Conservation (phyloP, 2,329 filamentous ascomycete species). For the Cordyceps farinosa region DNA sequence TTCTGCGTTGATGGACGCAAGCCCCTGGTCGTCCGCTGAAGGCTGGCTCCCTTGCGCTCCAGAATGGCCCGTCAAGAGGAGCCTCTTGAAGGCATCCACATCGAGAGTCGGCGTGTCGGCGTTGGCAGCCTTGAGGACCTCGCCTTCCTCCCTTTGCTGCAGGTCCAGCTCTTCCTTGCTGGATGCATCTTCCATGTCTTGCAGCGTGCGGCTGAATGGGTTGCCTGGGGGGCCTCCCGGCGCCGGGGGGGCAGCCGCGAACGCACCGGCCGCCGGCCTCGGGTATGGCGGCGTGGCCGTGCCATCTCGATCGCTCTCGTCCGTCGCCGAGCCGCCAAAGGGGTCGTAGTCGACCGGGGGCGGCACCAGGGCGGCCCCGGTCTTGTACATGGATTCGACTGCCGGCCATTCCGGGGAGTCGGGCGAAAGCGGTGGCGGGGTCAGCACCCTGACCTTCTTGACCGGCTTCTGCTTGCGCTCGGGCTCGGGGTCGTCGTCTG, state of each 20-base stretch:
- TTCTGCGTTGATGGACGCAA: slow-evolving; percentile 5
- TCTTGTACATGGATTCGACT: background rate
- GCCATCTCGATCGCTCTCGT: slow-evolving; percentile 29
- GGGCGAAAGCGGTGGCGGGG: slow-evolving; percentile 58
- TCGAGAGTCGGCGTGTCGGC: slow-evolving; percentile 54
- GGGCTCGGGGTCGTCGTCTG: slow-evolving; percentile 19
- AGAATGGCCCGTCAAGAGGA: slow-evolving; percentile 70
- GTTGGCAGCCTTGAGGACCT: slow-evolving; percentile 31
- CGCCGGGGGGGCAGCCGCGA: background rate
- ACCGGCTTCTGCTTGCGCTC: slow-evolving; percentile 47
- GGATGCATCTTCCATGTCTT: slow-evolving; percentile 42
- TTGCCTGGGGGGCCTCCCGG: slow-evolving; percentile 29
- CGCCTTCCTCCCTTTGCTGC: slow-evolving; percentile 31
- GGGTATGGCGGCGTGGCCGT: slow-evolving; percentile 26
- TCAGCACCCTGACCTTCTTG: slow-evolving; percentile 66
- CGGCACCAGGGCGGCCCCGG: slow-evolving; percentile 27
- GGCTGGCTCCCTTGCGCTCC: slow-evolving; percentile 26
- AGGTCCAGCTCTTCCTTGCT: slow-evolving; percentile 31
- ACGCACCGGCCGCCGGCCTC: slow-evolving; percentile 14
- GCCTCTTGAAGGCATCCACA: slow-evolving; percentile 72
- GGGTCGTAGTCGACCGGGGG: slow-evolving; percentile 28
- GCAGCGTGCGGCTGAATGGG: slow-evolving; percentile 54
- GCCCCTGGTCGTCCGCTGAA: background rate
- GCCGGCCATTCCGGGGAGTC: slow-evolving; percentile 43
- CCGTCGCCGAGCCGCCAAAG: slow-evolving; percentile 29